Percentiles rank a stretch among this genome's conserved stretches.
Evolutionary conservation across 768 basidiomycete genomes (phyloP).

Genomic region (Tubosaeta brunneosetosa): DNA sequence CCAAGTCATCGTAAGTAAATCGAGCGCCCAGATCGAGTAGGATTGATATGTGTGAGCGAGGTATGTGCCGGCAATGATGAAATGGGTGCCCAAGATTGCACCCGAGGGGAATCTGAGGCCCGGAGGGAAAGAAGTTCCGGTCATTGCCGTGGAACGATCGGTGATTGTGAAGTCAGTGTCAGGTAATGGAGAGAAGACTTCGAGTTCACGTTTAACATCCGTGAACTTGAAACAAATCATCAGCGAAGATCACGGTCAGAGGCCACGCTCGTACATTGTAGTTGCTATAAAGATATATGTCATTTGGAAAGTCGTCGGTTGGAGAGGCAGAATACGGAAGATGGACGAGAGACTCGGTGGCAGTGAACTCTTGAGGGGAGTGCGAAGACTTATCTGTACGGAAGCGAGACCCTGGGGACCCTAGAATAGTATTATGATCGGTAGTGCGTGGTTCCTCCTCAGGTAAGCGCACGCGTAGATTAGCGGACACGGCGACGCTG

Average conservation of each 20-base stretch:
- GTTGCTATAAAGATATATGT: conserved; percentile 92
- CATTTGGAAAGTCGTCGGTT: conserved; percentile 71
- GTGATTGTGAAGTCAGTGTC: conserved; percentile 71
- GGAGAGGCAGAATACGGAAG: conserved; percentile 74
- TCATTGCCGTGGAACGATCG: conserved; percentile 80
- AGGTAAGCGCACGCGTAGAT: conserved; percentile 59
- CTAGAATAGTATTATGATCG: conserved; percentile 41
- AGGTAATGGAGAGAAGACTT: conserved; percentile 81
- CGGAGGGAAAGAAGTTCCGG: conserved; percentile 78
- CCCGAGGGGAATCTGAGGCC: conserved; percentile 96
- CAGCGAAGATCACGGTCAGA: conserved; percentile 2
- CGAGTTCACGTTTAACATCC: conserved; percentile 92
- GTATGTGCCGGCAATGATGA: conserved; percentile 94
- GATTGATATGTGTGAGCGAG: conserved; percentile 92
- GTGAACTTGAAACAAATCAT: conserved; percentile 57
- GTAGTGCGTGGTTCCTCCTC: conserved; percentile 52
- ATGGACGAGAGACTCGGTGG: conserved; percentile 58
- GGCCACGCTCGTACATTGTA: conserved; percentile 67
- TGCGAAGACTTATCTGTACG: conserved; percentile 40
- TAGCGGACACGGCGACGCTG: conserved; percentile 80
- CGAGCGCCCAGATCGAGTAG: conserved; percentile 95
- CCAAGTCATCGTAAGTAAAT: conserved; percentile 80
- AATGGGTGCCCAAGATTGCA: conserved; percentile 82
- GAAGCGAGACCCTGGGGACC: conserved; percentile 57
- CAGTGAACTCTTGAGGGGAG: conserved; percentile 45